Base-by-base conservation (phyloP, 495 filamentous ascomycete species). In the Aspergillus ellipticus region DNA sequence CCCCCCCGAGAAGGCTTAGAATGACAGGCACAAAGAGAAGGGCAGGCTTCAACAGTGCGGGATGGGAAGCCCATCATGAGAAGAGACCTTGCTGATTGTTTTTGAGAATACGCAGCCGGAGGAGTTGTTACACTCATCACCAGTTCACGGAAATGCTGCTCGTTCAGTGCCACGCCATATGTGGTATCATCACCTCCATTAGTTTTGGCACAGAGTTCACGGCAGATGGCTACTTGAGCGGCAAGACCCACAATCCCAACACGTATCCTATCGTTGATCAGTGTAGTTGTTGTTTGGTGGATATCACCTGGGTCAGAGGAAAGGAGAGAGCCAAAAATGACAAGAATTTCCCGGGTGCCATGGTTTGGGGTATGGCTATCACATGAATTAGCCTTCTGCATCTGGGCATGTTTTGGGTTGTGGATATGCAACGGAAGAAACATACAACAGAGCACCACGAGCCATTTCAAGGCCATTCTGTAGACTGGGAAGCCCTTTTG, bases 31-130 rank as follows among this genome's bases (percentile, higher is more conserved):
- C 94, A 98, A 46, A 94, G 82, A n/a, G 83, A 85, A 49, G 87
- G 83, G 20, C 72, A 75, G 15, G 82, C 75, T 53, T 90, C 89
- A 48, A 92, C 83, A n/a, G 88, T 88, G 15, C 94, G 84, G 43
- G 87, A 92, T n/a, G 94, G 94, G 62, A 99, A 99, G 4, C 94
- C 95, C 95, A 97, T 97, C 89, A 92, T 95, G 13, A 99, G 80
- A 28, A 97, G 77, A 22, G 89, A 89, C 35, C 88, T 87, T 43
- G 84, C 80, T 56, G 79, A 82, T 62, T 86, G 82, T 64, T 85
- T 85, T 31, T 82, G 71, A 0, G 85, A 79, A 45, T 88, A 83
- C 4, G 89, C 87, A 17, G 89, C 85, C 2, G 94, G 95, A 2
- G 94, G 94, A 8, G 89, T 96, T 6, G 93, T 97, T 35, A 88